Percentiles rank a stretch among this genome's conserved stretches.
Evolutionary conservation across 345 rosid species (phyloP).

Genomic region (Gossypium turneri): DNA sequence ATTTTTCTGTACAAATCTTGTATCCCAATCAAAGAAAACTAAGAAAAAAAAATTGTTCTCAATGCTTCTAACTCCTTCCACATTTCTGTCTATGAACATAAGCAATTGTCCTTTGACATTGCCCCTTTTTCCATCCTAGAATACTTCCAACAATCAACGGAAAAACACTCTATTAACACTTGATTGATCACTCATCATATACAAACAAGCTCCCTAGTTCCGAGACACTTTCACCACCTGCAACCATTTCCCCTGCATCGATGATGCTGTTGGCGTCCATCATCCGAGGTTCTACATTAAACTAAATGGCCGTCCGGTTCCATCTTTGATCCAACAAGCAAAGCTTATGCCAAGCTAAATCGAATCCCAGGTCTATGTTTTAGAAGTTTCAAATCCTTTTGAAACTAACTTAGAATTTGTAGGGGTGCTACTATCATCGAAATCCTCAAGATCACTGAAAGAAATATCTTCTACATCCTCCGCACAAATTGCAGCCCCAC

Average conservation of each 20-base stretch:
- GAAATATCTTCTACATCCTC: conserved; percentile 81
- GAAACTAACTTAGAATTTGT: conserved; percentile 37
- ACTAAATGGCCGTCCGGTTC: not conserved
- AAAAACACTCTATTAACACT: conserved; percentile 21
- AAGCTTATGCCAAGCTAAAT: conserved; percentile 22
- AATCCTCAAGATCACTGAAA: conserved; percentile 92
- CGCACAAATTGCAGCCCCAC: conserved; percentile 26
- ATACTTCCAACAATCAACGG: conserved; percentile 18
- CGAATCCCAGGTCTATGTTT: conserved; percentile 3
- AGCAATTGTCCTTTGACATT: not conserved
- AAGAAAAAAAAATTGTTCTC: not conserved
- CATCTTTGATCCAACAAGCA: conserved; percentile 19
- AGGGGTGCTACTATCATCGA: conserved; percentile 36
- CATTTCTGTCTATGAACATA: not conserved
- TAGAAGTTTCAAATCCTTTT: conserved; percentile 17
- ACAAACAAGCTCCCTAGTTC: conserved; percentile 16
- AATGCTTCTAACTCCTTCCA: not conserved
- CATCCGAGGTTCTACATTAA: not conserved
- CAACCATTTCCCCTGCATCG: not conserved
- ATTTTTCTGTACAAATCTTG: conserved; percentile 1
- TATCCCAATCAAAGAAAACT: not conserved
- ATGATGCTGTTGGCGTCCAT: conserved; percentile 2
- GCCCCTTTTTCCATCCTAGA: not conserved
- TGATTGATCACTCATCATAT: conserved; percentile 18
- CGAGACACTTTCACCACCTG: conserved; percentile 4